Conservation (phyloP, 73 alveolate genomes). For the Uronychia setigera region DNA sequence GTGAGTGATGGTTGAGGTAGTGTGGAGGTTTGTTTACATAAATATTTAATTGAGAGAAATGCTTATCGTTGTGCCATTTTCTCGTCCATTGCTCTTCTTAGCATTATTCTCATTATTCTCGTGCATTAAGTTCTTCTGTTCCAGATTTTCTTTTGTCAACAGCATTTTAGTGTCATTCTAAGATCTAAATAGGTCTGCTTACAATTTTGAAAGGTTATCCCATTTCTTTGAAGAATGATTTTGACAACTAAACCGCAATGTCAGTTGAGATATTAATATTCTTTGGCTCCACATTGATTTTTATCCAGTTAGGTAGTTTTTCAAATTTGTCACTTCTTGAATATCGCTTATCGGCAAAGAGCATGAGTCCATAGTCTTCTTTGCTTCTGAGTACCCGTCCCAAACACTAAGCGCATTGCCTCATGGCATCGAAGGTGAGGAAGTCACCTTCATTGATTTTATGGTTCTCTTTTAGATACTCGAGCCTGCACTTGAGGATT, state of each 20-base stretch:
- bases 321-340: slow-evolving; percentile 71
- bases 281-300: slow-evolving; percentile 62
- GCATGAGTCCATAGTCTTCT: slow-evolving; percentile 80
- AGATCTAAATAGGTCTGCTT: too few species aligned
- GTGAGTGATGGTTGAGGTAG: too few species aligned
- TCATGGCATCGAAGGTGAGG: slow-evolving; percentile 89
- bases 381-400: slow-evolving; percentile 84
- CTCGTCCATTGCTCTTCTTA: too few species aligned
- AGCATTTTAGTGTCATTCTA: too few species aligned
- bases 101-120: too few species aligned
- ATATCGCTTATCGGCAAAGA: slow-evolving; percentile 85
- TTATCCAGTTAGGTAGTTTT: slow-evolving; percentile 81
- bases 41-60: too few species aligned
- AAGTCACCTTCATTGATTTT: slow-evolving; percentile 82
- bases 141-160: too few species aligned
- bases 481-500: slow-evolving; percentile 77
- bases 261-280: slow-evolving; percentile 71
- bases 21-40: too few species aligned
- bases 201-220: slow-evolving; percentile 66
- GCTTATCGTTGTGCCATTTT: too few species aligned
- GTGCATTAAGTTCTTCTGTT: too few species aligned
- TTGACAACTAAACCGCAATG: slow-evolving; percentile 71
- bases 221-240: slow-evolving; percentile 77
- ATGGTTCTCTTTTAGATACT: slow-evolving; percentile 77
- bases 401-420: slow-evolving; percentile 82